Percentiles rank a stretch among this genome's conserved stretches.
Evolutionary conservation across 1,284 basidiomycete genomes (phyloP).

Genomic region (Omphalotus olearius): DNA sequence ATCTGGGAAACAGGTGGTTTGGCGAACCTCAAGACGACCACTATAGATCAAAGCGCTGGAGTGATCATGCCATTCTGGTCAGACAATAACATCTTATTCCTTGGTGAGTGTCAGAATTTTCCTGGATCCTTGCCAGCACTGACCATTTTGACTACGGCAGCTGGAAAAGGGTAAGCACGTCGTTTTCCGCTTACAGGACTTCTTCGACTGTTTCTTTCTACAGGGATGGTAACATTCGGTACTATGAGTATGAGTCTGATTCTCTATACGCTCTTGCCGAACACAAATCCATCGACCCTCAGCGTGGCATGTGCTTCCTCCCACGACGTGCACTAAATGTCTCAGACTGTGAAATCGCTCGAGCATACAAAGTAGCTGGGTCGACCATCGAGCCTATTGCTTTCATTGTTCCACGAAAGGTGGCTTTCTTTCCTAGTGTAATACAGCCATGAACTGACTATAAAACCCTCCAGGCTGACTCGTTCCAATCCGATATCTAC

Average conservation of each 20-base stretch:
- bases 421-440: constrained; percentile 24
- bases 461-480: constrained; percentile 53
- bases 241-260: constrained; percentile 83
- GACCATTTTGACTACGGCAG: constrained; percentile 28
- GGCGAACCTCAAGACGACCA: constrained; percentile 70
- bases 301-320: constrained; percentile 95
- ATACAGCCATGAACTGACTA: neutral
- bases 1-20: constrained; percentile 83
- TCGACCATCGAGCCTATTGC: constrained; percentile 82
- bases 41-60: constrained; percentile 85
- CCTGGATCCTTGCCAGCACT: constrained; percentile 1
- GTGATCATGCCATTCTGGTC: constrained; percentile 98
- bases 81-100: constrained; percentile 92
- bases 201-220: constrained; percentile 15
- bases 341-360: constrained; percentile 91
- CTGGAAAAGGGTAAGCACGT: constrained; percentile 65
- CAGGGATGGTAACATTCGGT: constrained; percentile 91
- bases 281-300: constrained; percentile 88
- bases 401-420: constrained; percentile 92
- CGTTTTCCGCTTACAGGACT: constrained; percentile 16
- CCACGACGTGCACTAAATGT: constrained; percentile 88
- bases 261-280: constrained; percentile 79
- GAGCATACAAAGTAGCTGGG: constrained; percentile 88
- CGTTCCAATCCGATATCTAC: constrained; percentile 93
- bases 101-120: constrained; percentile 48